These are phyloP conservation scores for Hypholoma fasciculare DNA, from an alignment of 768 basidiomycete genomes.

Conservation along the genomic window DNA sequence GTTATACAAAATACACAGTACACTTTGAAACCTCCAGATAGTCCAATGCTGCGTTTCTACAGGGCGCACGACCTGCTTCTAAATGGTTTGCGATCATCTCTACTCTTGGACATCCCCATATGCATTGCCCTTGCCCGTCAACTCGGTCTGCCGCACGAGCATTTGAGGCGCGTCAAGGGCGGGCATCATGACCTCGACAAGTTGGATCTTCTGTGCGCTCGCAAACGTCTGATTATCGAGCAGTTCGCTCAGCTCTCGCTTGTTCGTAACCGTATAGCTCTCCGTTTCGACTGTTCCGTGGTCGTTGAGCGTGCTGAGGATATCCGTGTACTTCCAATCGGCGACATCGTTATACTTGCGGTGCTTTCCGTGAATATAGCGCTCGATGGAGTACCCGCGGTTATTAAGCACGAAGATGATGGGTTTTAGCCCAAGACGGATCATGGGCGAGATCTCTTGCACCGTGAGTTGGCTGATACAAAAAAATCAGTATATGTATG, in stretches of 20 bases:
- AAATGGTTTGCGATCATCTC: not conserved
- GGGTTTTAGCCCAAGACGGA: constrained; percentile 68
- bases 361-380: constrained; percentile 65
- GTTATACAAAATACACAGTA: too few relatives aligned
- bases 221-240: constrained; percentile 65
- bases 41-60: too few relatives aligned
- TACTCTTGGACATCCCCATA: constrained; percentile 27
- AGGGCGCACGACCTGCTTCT: too few relatives aligned
- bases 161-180: constrained; percentile 70
- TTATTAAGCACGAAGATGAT: constrained; percentile 87
- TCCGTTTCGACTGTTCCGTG: constrained; percentile 50
- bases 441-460: constrained; percentile 86
- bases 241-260: constrained; percentile 64
- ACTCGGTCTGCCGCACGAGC: constrained; percentile 55
- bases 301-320: constrained; percentile 56
- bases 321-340: constrained; percentile 73
- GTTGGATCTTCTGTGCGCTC: constrained; percentile 64
- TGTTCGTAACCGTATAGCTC: constrained; percentile 63
- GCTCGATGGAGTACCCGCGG: constrained; percentile 86
- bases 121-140: constrained; percentile 50
- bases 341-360: constrained; percentile 85
- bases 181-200: constrained; percentile 82
- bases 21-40: too few relatives aligned
- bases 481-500: constrained; percentile 1
- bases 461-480: constrained; percentile 67